Evolutionary conservation across 805 yeast species (phyloP).

Genomic region (Pichia rugopelliculosa): DNA sequence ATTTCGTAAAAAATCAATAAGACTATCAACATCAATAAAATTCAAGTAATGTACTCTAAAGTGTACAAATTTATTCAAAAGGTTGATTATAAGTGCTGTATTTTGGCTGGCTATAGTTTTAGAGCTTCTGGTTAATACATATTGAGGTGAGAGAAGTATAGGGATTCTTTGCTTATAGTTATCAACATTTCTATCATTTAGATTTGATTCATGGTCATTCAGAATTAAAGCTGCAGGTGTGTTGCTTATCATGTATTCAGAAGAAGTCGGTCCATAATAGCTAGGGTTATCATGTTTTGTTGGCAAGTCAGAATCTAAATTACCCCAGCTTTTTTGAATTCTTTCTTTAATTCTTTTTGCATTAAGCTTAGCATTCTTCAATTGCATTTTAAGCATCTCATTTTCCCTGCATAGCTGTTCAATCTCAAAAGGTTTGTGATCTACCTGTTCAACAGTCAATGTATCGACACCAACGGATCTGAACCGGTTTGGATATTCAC

Average conservation of each 20-base stretch:
- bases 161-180: not conserved
- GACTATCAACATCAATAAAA: not conserved
- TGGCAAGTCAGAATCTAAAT: not conserved
- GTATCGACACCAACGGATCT: not conserved
- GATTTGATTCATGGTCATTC: not conserved
- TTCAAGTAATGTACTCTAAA: not conserved
- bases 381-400: not conserved
- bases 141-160: not conserved
- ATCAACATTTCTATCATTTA: not conserved
- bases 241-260: not conserved
- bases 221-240: not conserved
- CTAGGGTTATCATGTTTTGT: not conserved
- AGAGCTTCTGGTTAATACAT: not conserved
- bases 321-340: not conserved
- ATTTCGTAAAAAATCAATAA: not conserved
- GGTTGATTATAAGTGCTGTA: not conserved
- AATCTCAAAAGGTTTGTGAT: not conserved
- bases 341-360: not conserved
- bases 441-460: not conserved
- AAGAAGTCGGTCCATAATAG: not conserved
- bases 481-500: not conserved
- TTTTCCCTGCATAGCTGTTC: not conserved
- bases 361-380: not conserved
- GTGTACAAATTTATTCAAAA: not conserved
- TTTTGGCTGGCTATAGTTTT: not conserved